Evolutionary conservation across 106 monocot genomes (phyloP).

Genomic region (Dendrobium chrysotoxum): DNA sequence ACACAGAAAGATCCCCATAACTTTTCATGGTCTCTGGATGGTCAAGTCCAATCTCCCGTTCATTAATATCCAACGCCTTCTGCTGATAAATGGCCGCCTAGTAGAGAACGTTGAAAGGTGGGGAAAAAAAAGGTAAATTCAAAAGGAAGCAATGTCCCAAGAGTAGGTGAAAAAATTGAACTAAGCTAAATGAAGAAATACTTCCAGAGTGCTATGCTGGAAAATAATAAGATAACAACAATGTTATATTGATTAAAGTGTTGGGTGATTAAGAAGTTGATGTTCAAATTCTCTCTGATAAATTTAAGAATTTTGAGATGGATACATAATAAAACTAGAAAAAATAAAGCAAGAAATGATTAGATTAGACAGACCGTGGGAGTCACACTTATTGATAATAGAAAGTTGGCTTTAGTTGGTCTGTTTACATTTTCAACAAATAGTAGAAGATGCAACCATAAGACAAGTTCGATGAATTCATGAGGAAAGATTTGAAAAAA

Average conservation of each 20-base stretch:
- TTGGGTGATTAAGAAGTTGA: background rate
- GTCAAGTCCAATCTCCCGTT: constrained; percentile 91
- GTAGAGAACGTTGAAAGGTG: background rate
- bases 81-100: constrained; percentile 97
- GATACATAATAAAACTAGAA: background rate
- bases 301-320: background rate
- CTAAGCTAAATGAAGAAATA: too few relatives aligned
- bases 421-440: background rate
- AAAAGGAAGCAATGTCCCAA: background rate
- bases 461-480: background rate
- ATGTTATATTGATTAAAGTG: background rate
- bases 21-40: constrained; percentile 97
- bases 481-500: background rate
- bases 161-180: too few relatives aligned
- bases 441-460: background rate
- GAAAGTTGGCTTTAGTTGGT: background rate
- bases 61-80: constrained; percentile 92
- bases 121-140: background rate
- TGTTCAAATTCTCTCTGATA: background rate
- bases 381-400: background rate
- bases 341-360: background rate
- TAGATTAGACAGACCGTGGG: background rate
- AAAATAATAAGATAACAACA: background rate
- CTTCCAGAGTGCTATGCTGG: background rate
- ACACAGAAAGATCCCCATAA: constrained; percentile 96